Evolutionary conservation across 2,329 filamentous ascomycete genomes (phyloP).

Genomic region (Alternaria alternata): DNA sequence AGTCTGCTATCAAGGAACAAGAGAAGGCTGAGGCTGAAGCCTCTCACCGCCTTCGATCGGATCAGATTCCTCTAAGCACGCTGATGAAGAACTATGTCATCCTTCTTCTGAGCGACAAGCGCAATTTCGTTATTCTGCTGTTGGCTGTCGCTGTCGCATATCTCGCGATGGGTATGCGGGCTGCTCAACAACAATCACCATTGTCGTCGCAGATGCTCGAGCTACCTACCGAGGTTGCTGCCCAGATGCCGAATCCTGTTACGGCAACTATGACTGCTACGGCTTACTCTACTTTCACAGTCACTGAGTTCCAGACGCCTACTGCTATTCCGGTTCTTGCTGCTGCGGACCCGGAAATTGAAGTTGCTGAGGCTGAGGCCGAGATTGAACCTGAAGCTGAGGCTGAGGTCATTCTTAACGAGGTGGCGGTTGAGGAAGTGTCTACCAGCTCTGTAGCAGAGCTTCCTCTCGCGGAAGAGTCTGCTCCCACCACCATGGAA

Average conservation of each 20-base stretch:
- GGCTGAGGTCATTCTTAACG: not conserved
- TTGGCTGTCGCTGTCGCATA: conserved; percentile 56
- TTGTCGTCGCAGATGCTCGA: conserved; percentile 4
- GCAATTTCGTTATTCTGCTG: conserved; percentile 61
- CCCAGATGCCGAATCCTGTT: conserved; percentile 24
- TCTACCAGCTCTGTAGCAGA: conserved; percentile 4
- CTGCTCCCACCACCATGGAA: not conserved
- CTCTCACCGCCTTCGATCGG: conserved; percentile 20
- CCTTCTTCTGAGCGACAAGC: conserved; percentile 60
- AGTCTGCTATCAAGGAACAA: conserved; percentile 36
- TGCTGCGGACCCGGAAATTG: not conserved
- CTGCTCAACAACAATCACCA: conserved; percentile 17
- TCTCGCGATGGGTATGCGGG: conserved; percentile 43
- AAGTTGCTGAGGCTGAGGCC: not conserved
- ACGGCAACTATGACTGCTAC: conserved; percentile 36
- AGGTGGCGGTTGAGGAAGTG: not conserved
- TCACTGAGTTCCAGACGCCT: conserved; percentile 30
- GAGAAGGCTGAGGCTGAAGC: conserved; percentile 17
- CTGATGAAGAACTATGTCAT: conserved; percentile 63
- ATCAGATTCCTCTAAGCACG: conserved; percentile 60
- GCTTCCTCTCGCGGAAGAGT: not conserved
- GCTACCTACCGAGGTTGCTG: not conserved
- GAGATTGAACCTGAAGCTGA: not conserved
- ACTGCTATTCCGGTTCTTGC: conserved; percentile 5
- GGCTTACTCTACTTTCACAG: conserved; percentile 36